Evolutionary conservation across 805 yeast genomes (phyloP), one percentile per base, ranked within the genome.

Genomic region (Candida taoyuanica): DNA sequence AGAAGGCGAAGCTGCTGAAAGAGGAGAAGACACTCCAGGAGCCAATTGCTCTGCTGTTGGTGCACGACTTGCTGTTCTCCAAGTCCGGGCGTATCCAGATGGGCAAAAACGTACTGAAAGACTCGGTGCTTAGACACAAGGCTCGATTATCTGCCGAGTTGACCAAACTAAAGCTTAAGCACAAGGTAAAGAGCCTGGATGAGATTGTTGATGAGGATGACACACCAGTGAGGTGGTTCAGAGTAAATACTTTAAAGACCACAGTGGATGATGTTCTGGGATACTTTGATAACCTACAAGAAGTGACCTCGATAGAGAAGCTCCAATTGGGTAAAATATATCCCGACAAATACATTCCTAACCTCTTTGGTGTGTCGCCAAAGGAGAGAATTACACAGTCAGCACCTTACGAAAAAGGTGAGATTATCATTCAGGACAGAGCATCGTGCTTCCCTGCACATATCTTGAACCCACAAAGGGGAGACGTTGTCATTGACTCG

Each of bases 361-460:
- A 83, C 46, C 65, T 93, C 14, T 89, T 73, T 59, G 98, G 97
- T 6, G 70, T 91, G 5, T 82, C 82, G 47, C 94, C 96, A 8
- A 66, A 71, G 28, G 91, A 82, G 39, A 74, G 76, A 43, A 61
- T 93, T 15, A 79, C 88, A 17, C 60, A 74, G 2, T 72, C 82
- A n/a, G 73, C 73, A 19, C 74, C 83, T 1, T 93, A 93, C 59
- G 65, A 74, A 37, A 64, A 67, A 11, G 98, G 98, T 0, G 71
- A 80, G 37, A 66, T 91, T 13, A 89, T 93, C 38, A 85, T 93
- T 43, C 99, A 93, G 62, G 98, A 93, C 57, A 68, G 98, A 36
- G 96, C 98, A 0, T 88, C 97, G 2, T 93, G 98, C 59, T 88
- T 93, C 56, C 99, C 99, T 0, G 96, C 94, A 0, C 78, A 76